These are phyloP conservation scores for Xylaria castorea DNA, from an alignment of 495 filamentous ascomycete species.

Conservation along the genomic window DNA sequence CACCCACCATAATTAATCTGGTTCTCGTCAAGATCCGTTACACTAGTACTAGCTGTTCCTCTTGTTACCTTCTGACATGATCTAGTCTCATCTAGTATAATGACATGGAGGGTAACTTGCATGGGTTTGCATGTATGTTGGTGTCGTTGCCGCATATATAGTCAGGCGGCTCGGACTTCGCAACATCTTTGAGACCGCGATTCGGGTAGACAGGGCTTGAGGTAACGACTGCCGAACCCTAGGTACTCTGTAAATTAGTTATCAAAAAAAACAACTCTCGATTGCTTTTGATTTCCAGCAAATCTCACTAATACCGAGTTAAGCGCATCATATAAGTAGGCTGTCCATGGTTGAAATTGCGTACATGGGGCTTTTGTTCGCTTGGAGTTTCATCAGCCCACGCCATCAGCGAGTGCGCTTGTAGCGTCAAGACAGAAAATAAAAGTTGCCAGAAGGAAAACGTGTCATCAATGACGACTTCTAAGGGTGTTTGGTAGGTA, in stretches of 20 bases:
- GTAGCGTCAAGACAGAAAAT: not conserved
- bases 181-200: slow-evolving; percentile 1
- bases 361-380: not conserved
- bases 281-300: not conserved
- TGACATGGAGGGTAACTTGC: slow-evolving; percentile 4
- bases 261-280: not conserved
- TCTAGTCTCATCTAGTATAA: slow-evolving; percentile 2
- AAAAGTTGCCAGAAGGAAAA: not conserved
- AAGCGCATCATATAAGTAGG: not conserved
- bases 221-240: slow-evolving; percentile 5
- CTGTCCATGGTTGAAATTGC: not conserved
- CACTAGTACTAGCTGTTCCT: not conserved
- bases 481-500: not conserved
- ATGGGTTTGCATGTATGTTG: not conserved
- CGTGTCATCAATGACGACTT: slow-evolving; percentile 1
- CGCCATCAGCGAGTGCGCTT: not conserved
- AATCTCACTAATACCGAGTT: not conserved
- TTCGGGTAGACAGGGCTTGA: not conserved
- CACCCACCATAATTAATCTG: slow-evolving; percentile 12
- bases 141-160: slow-evolving; percentile 14
- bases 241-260: not conserved
- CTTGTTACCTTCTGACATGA: not conserved
- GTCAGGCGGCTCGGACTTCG: slow-evolving; percentile 13
- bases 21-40: not conserved
- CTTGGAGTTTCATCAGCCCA: not conserved